Percentiles rank a stretch among this genome's conserved stretches.
Evolutionary conservation across 129 eudicot genomes (phyloP).

Genomic region (Tagetes erecta): DNA sequence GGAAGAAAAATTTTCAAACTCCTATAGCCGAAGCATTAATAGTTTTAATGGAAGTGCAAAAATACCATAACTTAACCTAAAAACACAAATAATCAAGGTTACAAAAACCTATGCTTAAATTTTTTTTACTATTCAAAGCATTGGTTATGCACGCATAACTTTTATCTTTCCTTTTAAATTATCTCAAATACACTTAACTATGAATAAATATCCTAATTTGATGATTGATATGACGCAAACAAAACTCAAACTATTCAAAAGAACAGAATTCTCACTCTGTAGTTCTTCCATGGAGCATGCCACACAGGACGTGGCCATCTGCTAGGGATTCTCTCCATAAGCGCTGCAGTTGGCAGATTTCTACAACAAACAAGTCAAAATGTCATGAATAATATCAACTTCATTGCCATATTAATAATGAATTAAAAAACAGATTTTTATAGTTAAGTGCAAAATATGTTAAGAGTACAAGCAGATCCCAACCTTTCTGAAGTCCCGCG

Average conservation of each 20-base stretch:
- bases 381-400: neutral
- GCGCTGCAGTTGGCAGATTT: conserved; percentile 86
- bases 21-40: conserved; percentile 3
- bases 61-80: neutral
- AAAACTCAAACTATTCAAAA: neutral
- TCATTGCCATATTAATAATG: neutral
- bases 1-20: neutral
- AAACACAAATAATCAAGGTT: neutral
- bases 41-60: too few species aligned
- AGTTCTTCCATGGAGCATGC: conserved; percentile 99
- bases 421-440: neutral
- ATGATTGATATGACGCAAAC: neutral
- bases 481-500: conserved; percentile 80
- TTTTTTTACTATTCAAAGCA: neutral
- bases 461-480: conserved; percentile 8
- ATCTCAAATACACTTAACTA: neutral
- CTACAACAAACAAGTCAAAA: conserved; percentile 35
- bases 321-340: conserved; percentile 98
- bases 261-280: conserved; percentile 60
- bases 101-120: neutral
- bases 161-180: neutral
- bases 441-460: neutral
- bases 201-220: neutral
- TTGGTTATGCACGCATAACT: neutral
- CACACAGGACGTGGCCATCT: conserved; percentile 97